Percentiles rank a stretch among this genome's conserved stretches.
Conservation (phyloP, 2,329 filamentous ascomycete species). For the Exserohilum turcica region DNA sequence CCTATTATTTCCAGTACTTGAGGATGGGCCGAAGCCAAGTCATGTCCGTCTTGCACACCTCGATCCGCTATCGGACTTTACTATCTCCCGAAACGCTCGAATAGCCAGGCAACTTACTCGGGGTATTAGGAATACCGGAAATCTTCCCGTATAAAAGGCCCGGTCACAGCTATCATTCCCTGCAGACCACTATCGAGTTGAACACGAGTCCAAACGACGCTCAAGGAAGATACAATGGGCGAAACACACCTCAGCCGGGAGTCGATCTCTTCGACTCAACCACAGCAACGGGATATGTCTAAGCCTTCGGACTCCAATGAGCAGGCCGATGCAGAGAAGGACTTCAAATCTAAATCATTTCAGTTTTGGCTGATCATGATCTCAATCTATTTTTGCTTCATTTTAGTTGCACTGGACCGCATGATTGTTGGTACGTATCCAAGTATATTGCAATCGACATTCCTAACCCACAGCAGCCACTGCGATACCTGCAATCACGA, state of each 20-base stretch:
- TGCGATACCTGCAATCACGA: conserved; percentile 36
- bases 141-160: not conserved
- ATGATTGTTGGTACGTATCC: conserved; percentile 17
- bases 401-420: conserved; percentile 31
- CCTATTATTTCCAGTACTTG: not conserved
- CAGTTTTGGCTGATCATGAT: conserved; percentile 31
- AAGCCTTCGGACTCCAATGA: not conserved
- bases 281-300: not conserved
- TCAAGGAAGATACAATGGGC: not conserved
- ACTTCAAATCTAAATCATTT: conserved; percentile 32
- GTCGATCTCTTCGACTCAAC: not conserved
- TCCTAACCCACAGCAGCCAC: conserved; percentile 14
- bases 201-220: not conserved
- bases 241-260: not conserved
- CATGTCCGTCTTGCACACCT: not conserved
- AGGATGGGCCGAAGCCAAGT: not conserved
- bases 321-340: conserved; percentile 24
- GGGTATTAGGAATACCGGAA: not conserved
- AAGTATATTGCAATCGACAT: too few species aligned
- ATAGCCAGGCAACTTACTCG: not conserved
- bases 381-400: conserved; percentile 34
- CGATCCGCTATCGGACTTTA: not conserved
- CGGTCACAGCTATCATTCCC: too few species aligned
- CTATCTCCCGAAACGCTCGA: conserved; percentile 6
- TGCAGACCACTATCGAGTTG: not conserved